A percentile compares a stretch with the other conserved stretches of the same genome.
These are phyloP conservation scores for Talaromyces albobiverticillius DNA, from an alignment of 2,329 filamentous ascomycete genomes.

Conservation along the genomic window DNA sequence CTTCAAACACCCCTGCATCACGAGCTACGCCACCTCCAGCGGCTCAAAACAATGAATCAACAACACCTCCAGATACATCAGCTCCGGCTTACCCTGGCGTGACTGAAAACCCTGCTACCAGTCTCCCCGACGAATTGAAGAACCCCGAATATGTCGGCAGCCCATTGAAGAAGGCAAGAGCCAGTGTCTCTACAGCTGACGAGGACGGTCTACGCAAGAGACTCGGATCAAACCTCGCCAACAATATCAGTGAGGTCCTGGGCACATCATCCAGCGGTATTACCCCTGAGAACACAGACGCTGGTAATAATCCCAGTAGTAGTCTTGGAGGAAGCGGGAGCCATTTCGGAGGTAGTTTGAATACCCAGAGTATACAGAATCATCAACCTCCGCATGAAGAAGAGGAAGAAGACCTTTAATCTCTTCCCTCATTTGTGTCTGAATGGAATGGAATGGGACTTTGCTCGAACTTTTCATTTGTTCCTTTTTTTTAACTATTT, in stretches of 20 bases:
- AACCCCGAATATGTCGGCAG: conserved; percentile 42
- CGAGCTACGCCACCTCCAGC: conserved; percentile 36
- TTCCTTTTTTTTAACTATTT: neutral
- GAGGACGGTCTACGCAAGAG: conserved; percentile 39
- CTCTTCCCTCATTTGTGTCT: neutral
- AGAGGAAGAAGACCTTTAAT: conserved; percentile 11
- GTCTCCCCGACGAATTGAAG: conserved; percentile 22
- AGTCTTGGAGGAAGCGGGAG: conserved; percentile 9
- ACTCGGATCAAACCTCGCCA: conserved; percentile 30
- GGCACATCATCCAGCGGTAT: conserved; percentile 17
- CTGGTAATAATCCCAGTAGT: conserved; percentile 14
- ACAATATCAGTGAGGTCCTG: conserved; percentile 36
- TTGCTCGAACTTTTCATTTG: neutral
- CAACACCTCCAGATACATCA: conserved; percentile 32
- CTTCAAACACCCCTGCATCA: conserved; percentile 38
- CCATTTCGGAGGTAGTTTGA: conserved; percentile 16
- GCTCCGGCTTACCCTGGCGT: conserved; percentile 1
- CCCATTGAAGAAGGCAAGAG: conserved; percentile 47
- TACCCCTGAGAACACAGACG: neutral
- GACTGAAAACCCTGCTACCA: conserved; percentile 21
- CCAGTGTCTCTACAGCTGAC: conserved; percentile 43
- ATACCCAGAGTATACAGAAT: neutral
- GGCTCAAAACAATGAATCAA: conserved; percentile 26
- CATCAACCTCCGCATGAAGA: conserved; percentile 2
- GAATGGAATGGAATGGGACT: too few relatives aligned